phyloP scores from a whole-genome alignment of 2,329 filamentous ascomycete genomes.

The Aspergillus ochraceoroseus region DNA sequence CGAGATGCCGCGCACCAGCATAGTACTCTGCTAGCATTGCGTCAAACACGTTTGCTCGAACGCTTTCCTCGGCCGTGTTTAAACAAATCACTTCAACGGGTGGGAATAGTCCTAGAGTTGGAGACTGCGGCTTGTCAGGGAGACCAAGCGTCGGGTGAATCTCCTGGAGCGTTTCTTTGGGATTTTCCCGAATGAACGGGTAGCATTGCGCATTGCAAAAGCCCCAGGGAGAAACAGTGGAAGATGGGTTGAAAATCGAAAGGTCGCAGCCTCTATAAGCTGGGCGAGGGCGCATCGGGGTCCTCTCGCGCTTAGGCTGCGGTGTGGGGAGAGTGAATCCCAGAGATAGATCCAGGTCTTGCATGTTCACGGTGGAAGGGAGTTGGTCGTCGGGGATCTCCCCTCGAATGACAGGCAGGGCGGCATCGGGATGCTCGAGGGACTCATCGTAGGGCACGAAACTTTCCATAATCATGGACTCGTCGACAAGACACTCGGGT shows the following conservation, averaged over 20 bases:
- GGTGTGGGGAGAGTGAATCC: too few relatives aligned
- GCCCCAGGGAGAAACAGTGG: not conserved
- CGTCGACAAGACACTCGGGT: not conserved
- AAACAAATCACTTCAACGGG: not conserved
- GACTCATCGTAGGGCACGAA: slow-evolving; percentile 4
- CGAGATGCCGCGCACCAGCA: not conserved
- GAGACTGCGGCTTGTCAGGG: not conserved
- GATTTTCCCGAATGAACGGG: too few relatives aligned
- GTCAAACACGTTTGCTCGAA: slow-evolving; percentile 1
- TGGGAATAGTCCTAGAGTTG: not conserved
- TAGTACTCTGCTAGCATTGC: slow-evolving; percentile 4
- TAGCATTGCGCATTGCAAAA: slow-evolving; percentile 1
- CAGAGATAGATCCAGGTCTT: slow-evolving; percentile 9
- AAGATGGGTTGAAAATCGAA: not conserved
- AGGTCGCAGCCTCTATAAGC: too few relatives aligned
- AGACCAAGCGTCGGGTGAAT: not conserved
- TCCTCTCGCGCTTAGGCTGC: too few relatives aligned
- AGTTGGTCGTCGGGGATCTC: slow-evolving; percentile 8
- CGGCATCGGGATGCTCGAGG: not conserved
- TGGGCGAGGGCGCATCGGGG: too few relatives aligned
- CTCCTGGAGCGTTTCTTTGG: not conserved
- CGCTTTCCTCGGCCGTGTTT: not conserved
- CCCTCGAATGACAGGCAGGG: slow-evolving; percentile 8
- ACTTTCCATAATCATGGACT: not conserved
- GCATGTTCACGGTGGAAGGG: not conserved